Evolutionary conservation across 1,284 basidiomycete species (phyloP).

Genomic region (Microbotryum intermedium): DNA sequence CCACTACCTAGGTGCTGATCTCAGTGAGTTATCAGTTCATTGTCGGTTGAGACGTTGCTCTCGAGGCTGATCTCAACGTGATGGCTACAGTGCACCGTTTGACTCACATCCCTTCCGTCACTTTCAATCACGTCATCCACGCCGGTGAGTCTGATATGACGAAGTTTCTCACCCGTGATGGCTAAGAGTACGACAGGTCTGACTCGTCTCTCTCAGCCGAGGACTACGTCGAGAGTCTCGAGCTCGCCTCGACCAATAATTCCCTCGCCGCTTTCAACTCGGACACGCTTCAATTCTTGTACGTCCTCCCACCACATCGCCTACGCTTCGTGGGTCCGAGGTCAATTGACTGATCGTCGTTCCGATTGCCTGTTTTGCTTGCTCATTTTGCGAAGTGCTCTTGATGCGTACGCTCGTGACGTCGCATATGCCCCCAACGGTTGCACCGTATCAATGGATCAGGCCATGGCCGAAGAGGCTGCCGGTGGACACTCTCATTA

Average conservation of each 20-base stretch:
- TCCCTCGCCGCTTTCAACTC: conserved; percentile 4
- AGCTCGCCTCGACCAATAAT: conserved; percentile 9
- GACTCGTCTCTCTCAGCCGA: neutral
- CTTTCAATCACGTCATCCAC: conserved; percentile 8
- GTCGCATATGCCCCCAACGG: conserved; percentile 16
- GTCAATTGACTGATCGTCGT: too few species aligned
- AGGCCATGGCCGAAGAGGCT: too few species aligned
- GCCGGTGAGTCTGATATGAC: neutral
- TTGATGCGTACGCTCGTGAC: conserved; percentile 23
- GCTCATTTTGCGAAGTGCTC: conserved; percentile 1
- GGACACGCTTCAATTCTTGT: conserved; percentile 13
- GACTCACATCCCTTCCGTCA: conserved; percentile 15
- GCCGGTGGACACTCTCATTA: too few species aligned
- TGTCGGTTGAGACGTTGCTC: too few species aligned
- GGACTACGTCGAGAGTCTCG: conserved; percentile 6
- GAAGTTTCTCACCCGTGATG: too few species aligned
- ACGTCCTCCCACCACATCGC: neutral
- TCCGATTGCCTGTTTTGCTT: neutral
- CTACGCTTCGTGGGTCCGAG: neutral
- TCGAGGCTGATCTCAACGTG: neutral
- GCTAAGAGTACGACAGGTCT: too few species aligned
- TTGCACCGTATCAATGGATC: neutral
- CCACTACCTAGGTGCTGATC: conserved; percentile 16
- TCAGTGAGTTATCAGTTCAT: neutral
- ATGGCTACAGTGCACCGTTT: conserved; percentile 8